phyloP scores from a whole-genome alignment of 306 rosid genomes.

The Vicia sativa region DNA sequence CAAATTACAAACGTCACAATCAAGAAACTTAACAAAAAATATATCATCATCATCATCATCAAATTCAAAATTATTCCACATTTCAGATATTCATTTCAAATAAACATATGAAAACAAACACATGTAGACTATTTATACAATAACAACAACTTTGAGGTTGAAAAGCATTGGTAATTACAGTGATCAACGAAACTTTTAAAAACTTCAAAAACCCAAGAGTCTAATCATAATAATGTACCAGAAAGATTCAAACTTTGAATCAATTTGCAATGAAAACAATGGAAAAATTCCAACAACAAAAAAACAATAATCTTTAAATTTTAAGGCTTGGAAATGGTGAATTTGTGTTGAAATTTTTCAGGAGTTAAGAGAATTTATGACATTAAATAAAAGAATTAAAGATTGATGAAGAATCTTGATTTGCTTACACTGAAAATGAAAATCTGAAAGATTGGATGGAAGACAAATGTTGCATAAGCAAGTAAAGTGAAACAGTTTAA shows the following conservation, averaged over 20 bases:
- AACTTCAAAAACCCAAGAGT: background rate
- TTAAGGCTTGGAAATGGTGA: background rate
- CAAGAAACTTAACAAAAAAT: slow-evolving; percentile 4
- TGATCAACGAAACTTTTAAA: slow-evolving; percentile 22
- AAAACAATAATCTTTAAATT: background rate
- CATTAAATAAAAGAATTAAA: slow-evolving; percentile 20
- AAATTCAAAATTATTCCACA: slow-evolving; percentile 19
- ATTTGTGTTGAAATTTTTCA: slow-evolving; percentile 3
- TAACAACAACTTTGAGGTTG: background rate
- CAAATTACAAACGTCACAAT: slow-evolving; percentile 5
- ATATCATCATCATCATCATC: background rate
- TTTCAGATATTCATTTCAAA: slow-evolving; percentile 11
- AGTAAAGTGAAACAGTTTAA: slow-evolving; percentile 21
- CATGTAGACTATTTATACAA: slow-evolving; percentile 38
- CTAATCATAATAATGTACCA: slow-evolving; percentile 35
- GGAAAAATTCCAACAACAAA: background rate
- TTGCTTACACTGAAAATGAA: slow-evolving; percentile 34
- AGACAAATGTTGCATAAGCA: slow-evolving; percentile 60
- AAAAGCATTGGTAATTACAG: slow-evolving; percentile 40
- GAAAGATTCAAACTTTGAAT: slow-evolving; percentile 26
- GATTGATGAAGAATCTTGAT: slow-evolving; percentile 12
- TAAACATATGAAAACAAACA: slow-evolving; percentile 14
- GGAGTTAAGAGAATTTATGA: background rate
- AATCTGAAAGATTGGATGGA: slow-evolving; percentile 35
- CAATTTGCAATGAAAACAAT: slow-evolving; percentile 38